phyloP scores from a whole-genome alignment of 805 yeast species.

The Candida xyloterini region DNA sequence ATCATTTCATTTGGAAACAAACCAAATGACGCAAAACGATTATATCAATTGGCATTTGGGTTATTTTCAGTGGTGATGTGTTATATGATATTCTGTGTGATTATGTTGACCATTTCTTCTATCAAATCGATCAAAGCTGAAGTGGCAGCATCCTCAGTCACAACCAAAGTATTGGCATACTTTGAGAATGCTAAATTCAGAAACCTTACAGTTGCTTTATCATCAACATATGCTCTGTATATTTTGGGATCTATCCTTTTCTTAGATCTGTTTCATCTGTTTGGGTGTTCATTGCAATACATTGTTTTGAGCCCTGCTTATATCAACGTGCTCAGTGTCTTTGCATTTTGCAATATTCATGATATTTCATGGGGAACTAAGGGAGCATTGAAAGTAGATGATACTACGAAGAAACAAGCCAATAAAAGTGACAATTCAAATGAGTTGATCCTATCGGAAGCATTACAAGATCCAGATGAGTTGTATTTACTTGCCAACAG shows the following conservation, averaged over 20 bases:
- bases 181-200: slow-evolving; percentile 70
- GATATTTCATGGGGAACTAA: slow-evolving; percentile 98
- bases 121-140: slow-evolving; percentile 50
- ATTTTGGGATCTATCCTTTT: slow-evolving; percentile 72
- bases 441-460: slow-evolving; percentile 28
- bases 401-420: slow-evolving; percentile 62
- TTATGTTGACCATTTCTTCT: slow-evolving; percentile 59
- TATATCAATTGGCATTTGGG: slow-evolving; percentile 66
- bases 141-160: slow-evolving; percentile 26
- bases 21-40: slow-evolving; percentile 79
- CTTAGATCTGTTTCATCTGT: slow-evolving; percentile 86
- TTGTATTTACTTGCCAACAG: slow-evolving; percentile 26
- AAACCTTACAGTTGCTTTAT: slow-evolving; percentile 76
- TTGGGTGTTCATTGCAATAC: slow-evolving; percentile 82
- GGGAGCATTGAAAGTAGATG: slow-evolving; percentile 62
- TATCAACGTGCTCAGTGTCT: slow-evolving; percentile 83
- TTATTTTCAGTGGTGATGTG: slow-evolving; percentile 83
- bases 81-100: slow-evolving; percentile 75
- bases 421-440: slow-evolving; percentile 15
- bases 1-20: slow-evolving; percentile 90
- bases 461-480: slow-evolving; percentile 31
- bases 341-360: slow-evolving; percentile 92
- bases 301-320: slow-evolving; percentile 81
- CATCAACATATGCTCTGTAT: slow-evolving; percentile 79
- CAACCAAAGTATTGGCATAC: slow-evolving; percentile 41